These are phyloP conservation scores for Sphaerulina vaccinii DNA, from an alignment of 2,329 filamentous ascomycete species.

Conservation along the genomic window DNA sequence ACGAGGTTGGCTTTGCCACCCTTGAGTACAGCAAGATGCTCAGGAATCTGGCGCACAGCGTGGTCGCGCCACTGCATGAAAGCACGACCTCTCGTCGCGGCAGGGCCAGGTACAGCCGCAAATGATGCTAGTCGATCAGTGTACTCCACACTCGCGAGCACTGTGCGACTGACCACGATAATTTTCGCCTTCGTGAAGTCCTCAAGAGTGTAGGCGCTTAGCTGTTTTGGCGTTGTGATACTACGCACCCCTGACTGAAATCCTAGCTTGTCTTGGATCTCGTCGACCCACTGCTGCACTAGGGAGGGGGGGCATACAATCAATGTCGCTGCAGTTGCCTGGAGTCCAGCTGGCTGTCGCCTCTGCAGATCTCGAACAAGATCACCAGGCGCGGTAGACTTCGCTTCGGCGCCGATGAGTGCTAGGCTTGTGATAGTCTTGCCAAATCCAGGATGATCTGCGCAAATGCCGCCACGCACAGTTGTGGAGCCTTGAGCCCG, in stretches of 20 bases:
- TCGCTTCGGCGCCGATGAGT: constrained; percentile 52
- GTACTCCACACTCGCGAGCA: constrained; percentile 52
- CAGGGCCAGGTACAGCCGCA: constrained; percentile 21
- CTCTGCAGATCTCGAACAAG: constrained; percentile 13
- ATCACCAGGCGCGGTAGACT: constrained; percentile 10
- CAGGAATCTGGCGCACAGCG: constrained; percentile 43
- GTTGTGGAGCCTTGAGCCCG: constrained; percentile 43
- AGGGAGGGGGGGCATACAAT: constrained; percentile 59
- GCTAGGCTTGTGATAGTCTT: constrained; percentile 63
- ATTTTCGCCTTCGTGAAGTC: constrained; percentile 53
- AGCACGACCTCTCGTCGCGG: constrained; percentile 37
- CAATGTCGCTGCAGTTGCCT: constrained; percentile 57
- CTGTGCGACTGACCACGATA: constrained; percentile 53
- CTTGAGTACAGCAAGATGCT: constrained; percentile 43
- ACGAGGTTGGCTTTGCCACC: constrained; percentile 36
- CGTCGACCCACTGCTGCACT: constrained; percentile 57
- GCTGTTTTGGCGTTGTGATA: constrained; percentile 42
- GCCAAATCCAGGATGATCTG: constrained; percentile 65
- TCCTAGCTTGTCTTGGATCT: constrained; percentile 51
- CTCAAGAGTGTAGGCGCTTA: constrained; percentile 45
- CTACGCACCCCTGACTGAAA: constrained; percentile 42
- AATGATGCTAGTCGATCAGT: constrained; percentile 49
- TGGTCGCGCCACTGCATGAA: constrained; percentile 56
- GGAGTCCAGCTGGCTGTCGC: constrained; percentile 31
- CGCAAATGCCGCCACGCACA: constrained; percentile 60